Conservation (phyloP, 768 basidiomycete genomes). For the Auriscalpium orientale region DNA sequence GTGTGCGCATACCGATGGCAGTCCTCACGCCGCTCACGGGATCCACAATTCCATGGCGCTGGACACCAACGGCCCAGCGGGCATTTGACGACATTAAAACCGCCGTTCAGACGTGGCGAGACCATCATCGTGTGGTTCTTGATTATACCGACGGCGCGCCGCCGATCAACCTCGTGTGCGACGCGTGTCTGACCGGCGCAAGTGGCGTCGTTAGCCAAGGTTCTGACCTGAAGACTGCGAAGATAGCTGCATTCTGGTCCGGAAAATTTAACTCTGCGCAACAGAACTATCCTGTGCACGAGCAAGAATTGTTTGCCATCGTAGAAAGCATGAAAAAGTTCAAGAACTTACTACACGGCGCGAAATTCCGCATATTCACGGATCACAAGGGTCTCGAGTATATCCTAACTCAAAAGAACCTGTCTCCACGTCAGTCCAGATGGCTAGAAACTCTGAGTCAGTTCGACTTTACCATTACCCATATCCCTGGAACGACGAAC, state of each 20-base stretch:
- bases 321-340: conserved; percentile 31
- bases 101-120: conserved; percentile 11
- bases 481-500: conserved; percentile 24
- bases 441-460: conserved; percentile 17
- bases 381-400: conserved; percentile 23
- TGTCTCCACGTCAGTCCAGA: conserved; percentile 22
- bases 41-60: neutral
- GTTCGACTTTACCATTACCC: conserved; percentile 25
- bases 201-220: conserved; percentile 21
- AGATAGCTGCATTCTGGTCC: conserved; percentile 20
- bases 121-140: conserved; percentile 16
- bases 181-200: conserved; percentile 18
- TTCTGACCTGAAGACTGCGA: conserved; percentile 5
- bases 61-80: neutral
- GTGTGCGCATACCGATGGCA: conserved; percentile 15
- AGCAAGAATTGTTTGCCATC: conserved; percentile 20
- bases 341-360: conserved; percentile 18
- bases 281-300: conserved; percentile 16
- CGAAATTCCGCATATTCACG: conserved; percentile 18
- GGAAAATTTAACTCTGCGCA: conserved; percentile 25
- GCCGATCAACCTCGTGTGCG: conserved; percentile 18
- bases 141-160: conserved; percentile 19
- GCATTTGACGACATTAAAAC: conserved; percentile 25
- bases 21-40: conserved; percentile 4
- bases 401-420: conserved; percentile 16